Percentiles rank a stretch among this genome's conserved stretches.
Evolutionary conservation across 1,284 basidiomycete species (phyloP).

Genomic region (Irpex lacteus): DNA sequence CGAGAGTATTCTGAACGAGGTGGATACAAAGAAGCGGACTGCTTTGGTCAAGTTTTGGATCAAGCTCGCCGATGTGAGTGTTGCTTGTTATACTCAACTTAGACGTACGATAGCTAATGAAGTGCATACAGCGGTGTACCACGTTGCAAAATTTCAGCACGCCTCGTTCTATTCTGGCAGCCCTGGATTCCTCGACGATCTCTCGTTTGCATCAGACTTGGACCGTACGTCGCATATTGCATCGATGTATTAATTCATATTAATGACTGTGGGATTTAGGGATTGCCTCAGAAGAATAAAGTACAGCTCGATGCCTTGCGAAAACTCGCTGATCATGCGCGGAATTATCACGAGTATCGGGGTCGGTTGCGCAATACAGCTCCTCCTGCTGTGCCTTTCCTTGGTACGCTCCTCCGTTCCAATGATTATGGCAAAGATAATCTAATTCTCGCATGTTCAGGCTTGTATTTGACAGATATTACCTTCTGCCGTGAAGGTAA

Average conservation of each 20-base stretch:
- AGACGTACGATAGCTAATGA: constrained; percentile 12
- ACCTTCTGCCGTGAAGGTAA: constrained; percentile 97
- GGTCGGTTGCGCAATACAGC: constrained; percentile 76
- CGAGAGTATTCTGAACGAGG: constrained; percentile 88
- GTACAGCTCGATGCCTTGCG: constrained; percentile 78
- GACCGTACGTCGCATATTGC: constrained; percentile 55
- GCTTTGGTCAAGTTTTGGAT: constrained; percentile 92
- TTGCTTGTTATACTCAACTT: constrained; percentile 9
- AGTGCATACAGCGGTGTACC: constrained; percentile 70
- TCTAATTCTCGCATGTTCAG: constrained; percentile 36
- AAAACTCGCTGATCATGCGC: constrained; percentile 83
- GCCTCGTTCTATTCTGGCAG: constrained; percentile 89
- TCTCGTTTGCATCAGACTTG: constrained; percentile 90
- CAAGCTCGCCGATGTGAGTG: constrained; percentile 88
- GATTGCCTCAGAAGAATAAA: constrained; percentile 83
- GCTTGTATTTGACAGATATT: constrained; percentile 86
- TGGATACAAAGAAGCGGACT: constrained; percentile 86
- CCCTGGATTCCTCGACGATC: constrained; percentile 93
- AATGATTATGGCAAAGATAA: not conserved
- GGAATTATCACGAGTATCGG: constrained; percentile 94
- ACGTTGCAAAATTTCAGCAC: constrained; percentile 90
- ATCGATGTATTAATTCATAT: not conserved
- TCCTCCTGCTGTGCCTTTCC: constrained; percentile 89
- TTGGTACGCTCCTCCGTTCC: constrained; percentile 49
- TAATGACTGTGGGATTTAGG: constrained; percentile 44